Percentiles rank a stretch among this genome's conserved stretches.
phyloP scores from a whole-genome alignment of 495 filamentous ascomycete genomes.

The Penicillium verhagenii region DNA sequence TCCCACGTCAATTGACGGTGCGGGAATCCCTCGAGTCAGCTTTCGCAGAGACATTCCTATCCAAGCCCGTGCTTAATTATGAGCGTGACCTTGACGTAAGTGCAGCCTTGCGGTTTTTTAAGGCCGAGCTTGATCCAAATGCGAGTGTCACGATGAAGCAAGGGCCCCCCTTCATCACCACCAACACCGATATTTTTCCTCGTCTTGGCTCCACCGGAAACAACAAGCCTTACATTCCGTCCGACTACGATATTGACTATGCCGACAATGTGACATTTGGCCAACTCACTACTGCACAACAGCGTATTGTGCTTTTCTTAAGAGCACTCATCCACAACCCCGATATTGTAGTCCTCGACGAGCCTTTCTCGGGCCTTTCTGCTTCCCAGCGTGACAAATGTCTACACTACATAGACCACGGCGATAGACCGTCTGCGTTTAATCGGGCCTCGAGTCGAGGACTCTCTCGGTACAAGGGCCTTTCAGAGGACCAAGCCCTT shows the following conservation, averaged over 20 bases:
- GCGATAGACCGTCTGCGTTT: conserved; percentile 34
- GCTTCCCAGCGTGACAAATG: conserved; percentile 80
- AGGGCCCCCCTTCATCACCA: conserved; percentile 5
- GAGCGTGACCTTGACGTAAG: conserved; percentile 57
- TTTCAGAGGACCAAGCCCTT: conserved; percentile 70
- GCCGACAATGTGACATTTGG: conserved; percentile 70
- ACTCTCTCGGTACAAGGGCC: conserved; percentile 20
- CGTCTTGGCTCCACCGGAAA: background rate
- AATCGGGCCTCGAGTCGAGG: background rate
- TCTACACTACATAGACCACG: conserved; percentile 67
- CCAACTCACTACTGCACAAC: conserved; percentile 70
- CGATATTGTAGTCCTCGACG: conserved; percentile 88
- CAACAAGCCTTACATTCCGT: conserved; percentile 8
- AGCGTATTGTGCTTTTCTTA: conserved; percentile 82
- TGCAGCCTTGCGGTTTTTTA: conserved; percentile 70
- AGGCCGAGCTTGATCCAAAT: conserved; percentile 64
- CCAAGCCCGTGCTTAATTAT: conserved; percentile 60
- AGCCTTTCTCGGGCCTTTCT: conserved; percentile 90
- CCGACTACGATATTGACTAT: conserved; percentile 56
- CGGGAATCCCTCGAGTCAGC: conserved; percentile 76
- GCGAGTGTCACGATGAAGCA: background rate
- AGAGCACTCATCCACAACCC: conserved; percentile 79
- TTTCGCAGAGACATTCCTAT: conserved; percentile 83
- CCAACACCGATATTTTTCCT: conserved; percentile 14
- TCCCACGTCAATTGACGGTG: conserved; percentile 75